phyloP scores from a whole-genome alignment of 495 filamentous ascomycete species.

The Barbatosphaeria neglecta region DNA sequence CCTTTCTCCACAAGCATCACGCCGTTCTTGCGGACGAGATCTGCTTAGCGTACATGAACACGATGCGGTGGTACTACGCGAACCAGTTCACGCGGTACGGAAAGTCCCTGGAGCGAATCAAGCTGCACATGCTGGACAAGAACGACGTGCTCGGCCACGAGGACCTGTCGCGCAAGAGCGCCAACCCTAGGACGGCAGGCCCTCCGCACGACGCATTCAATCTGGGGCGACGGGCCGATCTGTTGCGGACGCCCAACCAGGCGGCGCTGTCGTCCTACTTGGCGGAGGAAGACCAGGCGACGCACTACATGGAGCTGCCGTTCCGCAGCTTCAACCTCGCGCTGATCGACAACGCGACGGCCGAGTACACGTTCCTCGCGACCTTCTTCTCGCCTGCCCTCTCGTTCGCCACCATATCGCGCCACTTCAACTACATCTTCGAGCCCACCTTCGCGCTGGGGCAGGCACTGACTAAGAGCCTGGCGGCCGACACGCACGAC shows the following conservation, averaged over 20 bases:
- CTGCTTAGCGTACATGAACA: constrained; percentile 89
- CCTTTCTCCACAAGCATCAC: constrained; percentile 72
- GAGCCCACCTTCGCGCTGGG: constrained; percentile 73
- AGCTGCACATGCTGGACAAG: constrained; percentile 69
- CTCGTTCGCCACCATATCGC: constrained; percentile 44
- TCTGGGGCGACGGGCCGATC: constrained; percentile 70
- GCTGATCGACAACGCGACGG: constrained; percentile 83
- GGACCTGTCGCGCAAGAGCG: constrained; percentile 49
- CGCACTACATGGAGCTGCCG: constrained; percentile 77
- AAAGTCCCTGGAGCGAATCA: constrained; percentile 70
- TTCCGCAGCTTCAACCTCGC: constrained; percentile 94
- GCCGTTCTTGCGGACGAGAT: constrained; percentile 73
- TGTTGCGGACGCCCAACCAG: constrained; percentile 57
- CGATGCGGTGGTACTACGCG: constrained; percentile 96
- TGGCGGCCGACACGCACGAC: constrained; percentile 68
- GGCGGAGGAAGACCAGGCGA: constrained; percentile 74
- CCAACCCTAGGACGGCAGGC: constrained; percentile 34
- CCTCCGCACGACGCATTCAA: constrained; percentile 78
- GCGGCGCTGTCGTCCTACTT: constrained; percentile 68
- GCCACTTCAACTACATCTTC: constrained; percentile 71
- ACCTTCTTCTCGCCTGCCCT: constrained; percentile 66
- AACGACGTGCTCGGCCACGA: constrained; percentile 76
- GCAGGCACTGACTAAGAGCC: constrained; percentile 59
- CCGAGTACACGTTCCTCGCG: constrained; percentile 88
- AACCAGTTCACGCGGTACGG: constrained; percentile 86